These are phyloP conservation scores for Venturia pyrina DNA, from an alignment of 2,329 filamentous ascomycete species.

Conservation along the genomic window DNA sequence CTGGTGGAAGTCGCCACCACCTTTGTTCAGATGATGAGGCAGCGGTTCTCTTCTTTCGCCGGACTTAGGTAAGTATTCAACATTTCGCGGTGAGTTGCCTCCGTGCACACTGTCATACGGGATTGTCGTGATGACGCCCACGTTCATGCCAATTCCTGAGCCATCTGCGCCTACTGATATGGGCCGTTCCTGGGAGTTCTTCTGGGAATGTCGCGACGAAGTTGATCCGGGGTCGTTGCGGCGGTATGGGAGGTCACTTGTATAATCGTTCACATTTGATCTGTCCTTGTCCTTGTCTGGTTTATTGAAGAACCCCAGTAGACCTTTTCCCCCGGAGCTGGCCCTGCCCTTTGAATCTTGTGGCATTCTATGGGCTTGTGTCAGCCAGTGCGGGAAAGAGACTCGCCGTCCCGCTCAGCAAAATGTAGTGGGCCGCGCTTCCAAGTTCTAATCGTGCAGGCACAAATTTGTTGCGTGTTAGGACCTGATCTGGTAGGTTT, in stretches of 20 bases:
- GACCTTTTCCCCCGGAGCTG: conserved; percentile 65
- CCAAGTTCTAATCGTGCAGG: not conserved
- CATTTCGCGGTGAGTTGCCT: conserved; percentile 57
- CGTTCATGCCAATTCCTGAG: conserved; percentile 59
- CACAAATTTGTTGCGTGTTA: not conserved
- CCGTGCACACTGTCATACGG: conserved; percentile 69
- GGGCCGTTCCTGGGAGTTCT: conserved; percentile 48
- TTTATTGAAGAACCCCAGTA: conserved; percentile 36
- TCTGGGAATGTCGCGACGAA: conserved; percentile 60
- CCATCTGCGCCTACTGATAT: conserved; percentile 50
- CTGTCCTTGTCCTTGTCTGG: conserved; percentile 31
- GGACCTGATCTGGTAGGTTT: not conserved
- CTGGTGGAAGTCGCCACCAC: conserved; percentile 72
- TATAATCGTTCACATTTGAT: conserved; percentile 46
- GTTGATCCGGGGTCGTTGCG: conserved; percentile 45
- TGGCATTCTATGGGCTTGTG: conserved; percentile 29
- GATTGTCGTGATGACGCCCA: conserved; percentile 78
- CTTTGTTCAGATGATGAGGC: conserved; percentile 76
- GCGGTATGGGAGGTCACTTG: conserved; percentile 40
- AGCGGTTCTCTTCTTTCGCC: conserved; percentile 51
- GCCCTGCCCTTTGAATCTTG: conserved; percentile 67
- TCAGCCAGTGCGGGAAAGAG: conserved; percentile 38
- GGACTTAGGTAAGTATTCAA: conserved; percentile 62
- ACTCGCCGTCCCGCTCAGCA: not conserved
- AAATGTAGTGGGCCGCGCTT: not conserved